These are phyloP conservation scores for Pleurotus salmoneostramineus DNA, from an alignment of 768 basidiomycete species.

Conservation along the genomic window DNA sequence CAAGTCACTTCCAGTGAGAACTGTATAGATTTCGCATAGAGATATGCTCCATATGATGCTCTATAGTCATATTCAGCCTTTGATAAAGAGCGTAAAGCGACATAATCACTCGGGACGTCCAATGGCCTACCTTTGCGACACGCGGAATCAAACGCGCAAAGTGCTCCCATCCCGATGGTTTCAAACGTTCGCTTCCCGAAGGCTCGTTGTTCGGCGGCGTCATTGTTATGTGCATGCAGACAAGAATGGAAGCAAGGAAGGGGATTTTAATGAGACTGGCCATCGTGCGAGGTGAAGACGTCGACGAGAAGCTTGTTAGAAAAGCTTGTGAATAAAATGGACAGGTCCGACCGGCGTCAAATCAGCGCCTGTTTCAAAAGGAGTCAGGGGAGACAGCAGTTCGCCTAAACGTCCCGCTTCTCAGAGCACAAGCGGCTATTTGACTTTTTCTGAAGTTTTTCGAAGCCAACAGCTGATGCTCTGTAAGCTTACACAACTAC, in stretches of 20 bases:
- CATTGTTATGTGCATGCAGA: constrained; percentile 2
- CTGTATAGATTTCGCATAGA: not conserved
- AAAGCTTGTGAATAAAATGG: too few relatives aligned
- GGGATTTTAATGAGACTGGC: constrained; percentile 7
- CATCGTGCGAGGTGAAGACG: constrained; percentile 8
- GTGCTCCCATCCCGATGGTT: not conserved
- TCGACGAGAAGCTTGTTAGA: not conserved
- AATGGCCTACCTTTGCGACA: not conserved
- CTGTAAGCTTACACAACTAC: too few relatives aligned
- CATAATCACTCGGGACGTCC: not conserved
- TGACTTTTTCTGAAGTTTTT: too few relatives aligned
- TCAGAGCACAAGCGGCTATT: too few relatives aligned
- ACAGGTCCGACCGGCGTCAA: too few relatives aligned
- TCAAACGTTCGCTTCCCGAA: not conserved
- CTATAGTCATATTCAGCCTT: not conserved
- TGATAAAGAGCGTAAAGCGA: constrained; percentile 2
- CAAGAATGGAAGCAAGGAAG: not conserved
- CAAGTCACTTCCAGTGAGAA: not conserved
- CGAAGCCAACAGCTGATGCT: too few relatives aligned
- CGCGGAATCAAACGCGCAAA: not conserved
- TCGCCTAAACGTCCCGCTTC: too few relatives aligned
- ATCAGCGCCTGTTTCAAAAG: too few relatives aligned
- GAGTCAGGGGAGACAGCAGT: too few relatives aligned
- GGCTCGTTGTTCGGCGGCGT: constrained; percentile 4
- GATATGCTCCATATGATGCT: not conserved